Evolutionary conservation across 2,329 filamentous ascomycete species (phyloP), one percentile per base, ranked within the genome.

Genomic region (Annulohypoxylon truncatum): DNA sequence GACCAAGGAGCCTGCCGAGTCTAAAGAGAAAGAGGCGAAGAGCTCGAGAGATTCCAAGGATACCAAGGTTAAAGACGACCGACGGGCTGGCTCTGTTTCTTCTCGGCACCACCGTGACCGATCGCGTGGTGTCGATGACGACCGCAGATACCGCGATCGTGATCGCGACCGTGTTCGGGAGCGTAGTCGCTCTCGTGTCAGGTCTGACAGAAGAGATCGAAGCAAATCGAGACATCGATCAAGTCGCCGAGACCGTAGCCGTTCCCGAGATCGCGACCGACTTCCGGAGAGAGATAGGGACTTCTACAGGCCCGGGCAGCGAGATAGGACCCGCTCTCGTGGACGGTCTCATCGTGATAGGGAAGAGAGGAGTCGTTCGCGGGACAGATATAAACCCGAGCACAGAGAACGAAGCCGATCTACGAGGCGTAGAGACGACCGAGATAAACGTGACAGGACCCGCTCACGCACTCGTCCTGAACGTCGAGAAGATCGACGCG

Each of bases 181-280:
- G 38, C 73, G 67, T 31, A 76, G 72, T 55, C 69, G 70, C 26
- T 72, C 73, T 29, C 72, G 56, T 50, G 59, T 35, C 13, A 73
- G 77, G 53, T 77, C 79, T 3, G 71, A 74, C 6, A 73, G 68
- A 42, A 74, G 68, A 47, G 73, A 75, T 20, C 66, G 72, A 10
- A 76, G 73, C 52, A 73, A 53, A 56, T 77, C 76, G 28, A 66
- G 62, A 24, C 71, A 71, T 54, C 70, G 74, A 35, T 46, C 70
- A 40, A 68, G 70, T 47, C 72, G 73, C 18, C 72, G 69, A 53
- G 74, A 76, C 3, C 78, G 77, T 28, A 82, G 78, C 47, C 79
- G 80, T 22, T 81, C 81, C 51, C 77, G 44, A 75, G 76, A 80
- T 15, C 74, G 75, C 7, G 72, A 75, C 31, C 75, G 81, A 18